phyloP scores from a whole-genome alignment of 2,329 filamentous ascomycete species.

The Nothophoma quercina region DNA sequence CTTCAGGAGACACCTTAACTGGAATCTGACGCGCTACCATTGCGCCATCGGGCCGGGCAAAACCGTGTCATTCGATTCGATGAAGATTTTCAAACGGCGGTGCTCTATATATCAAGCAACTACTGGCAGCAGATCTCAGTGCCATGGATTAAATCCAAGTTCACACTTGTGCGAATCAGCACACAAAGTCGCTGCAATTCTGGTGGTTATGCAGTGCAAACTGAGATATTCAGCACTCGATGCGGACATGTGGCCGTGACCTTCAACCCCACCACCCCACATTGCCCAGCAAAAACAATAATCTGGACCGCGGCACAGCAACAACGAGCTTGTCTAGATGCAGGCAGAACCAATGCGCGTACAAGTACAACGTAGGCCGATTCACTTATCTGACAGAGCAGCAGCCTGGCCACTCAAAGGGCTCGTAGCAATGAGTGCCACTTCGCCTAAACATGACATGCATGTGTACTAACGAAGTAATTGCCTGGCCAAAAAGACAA shows the following conservation, averaged over 20 bases:
- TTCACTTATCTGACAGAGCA: no score
- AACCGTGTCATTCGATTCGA: constrained; percentile 23
- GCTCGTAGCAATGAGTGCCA: no score
- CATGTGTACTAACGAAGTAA: no score
- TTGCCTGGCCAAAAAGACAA: no score
- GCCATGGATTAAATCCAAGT: background rate
- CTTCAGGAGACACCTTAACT: constrained; percentile 38
- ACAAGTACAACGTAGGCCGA: no score
- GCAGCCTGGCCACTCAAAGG: background rate
- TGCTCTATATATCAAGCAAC: background rate
- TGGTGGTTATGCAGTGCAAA: no score
- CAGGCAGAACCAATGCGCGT: background rate
- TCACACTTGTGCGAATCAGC: no score
- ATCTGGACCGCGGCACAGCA: constrained; percentile 8
- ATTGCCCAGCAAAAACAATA: constrained; percentile 12
- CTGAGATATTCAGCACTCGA: constrained; percentile 2
- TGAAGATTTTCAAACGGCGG: background rate
- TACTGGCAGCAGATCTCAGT: background rate
- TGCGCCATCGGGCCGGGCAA: constrained; percentile 34
- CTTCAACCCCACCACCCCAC: constrained; percentile 18
- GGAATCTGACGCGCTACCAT: constrained; percentile 45
- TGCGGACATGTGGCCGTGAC: constrained; percentile 14
- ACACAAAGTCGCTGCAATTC: no score
- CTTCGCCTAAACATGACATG: no score
- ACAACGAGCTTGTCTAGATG: background rate